These are phyloP conservation scores for Ophiosphaerella herpotricha DNA, from an alignment of 2,329 filamentous ascomycete genomes.

Conservation along the genomic window DNA sequence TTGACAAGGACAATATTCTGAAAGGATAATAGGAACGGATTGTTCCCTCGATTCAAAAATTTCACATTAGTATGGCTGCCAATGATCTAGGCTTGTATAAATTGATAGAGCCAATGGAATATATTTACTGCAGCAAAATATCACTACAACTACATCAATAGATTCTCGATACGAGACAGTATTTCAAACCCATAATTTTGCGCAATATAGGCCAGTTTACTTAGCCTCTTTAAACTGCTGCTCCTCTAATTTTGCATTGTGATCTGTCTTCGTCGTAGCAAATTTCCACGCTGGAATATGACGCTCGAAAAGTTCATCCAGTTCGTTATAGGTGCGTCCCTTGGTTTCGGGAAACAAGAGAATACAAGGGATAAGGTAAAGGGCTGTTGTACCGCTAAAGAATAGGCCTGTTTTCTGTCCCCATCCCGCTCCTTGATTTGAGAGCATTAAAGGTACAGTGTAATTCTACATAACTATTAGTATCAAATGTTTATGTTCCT, in stretches of 20 bases:
- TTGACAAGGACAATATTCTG: no score
- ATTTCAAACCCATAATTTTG: no score
- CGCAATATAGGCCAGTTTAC: no score
- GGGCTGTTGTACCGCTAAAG: slow-evolving; percentile 2
- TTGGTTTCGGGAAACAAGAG: slow-evolving; percentile 6
- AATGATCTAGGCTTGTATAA: no score
- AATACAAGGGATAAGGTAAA: slow-evolving; percentile 5
- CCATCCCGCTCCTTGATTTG: slow-evolving; percentile 6
- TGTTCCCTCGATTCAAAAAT: no score
- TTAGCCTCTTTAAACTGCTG: no score
- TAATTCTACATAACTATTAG: neutral
- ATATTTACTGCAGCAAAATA: no score
- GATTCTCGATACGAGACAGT: no score
- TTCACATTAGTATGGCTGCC: no score
- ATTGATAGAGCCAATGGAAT: no score
- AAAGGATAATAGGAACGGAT: no score
- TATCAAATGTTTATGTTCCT: neutral
- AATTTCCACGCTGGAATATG: slow-evolving; percentile 5
- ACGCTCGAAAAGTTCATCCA: slow-evolving; percentile 5
- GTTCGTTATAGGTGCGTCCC: slow-evolving; percentile 1
- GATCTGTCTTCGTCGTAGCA: slow-evolving; percentile 1
- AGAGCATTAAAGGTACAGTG: slow-evolving; percentile 9
- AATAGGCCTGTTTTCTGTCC: slow-evolving; percentile 7
- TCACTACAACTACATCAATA: no score
- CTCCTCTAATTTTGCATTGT: neutral